Evolutionary conservation across 2,329 filamentous ascomycete species (phyloP), one percentile per base, ranked within the genome.

Genomic region (Graphilbum fragrans): DNA sequence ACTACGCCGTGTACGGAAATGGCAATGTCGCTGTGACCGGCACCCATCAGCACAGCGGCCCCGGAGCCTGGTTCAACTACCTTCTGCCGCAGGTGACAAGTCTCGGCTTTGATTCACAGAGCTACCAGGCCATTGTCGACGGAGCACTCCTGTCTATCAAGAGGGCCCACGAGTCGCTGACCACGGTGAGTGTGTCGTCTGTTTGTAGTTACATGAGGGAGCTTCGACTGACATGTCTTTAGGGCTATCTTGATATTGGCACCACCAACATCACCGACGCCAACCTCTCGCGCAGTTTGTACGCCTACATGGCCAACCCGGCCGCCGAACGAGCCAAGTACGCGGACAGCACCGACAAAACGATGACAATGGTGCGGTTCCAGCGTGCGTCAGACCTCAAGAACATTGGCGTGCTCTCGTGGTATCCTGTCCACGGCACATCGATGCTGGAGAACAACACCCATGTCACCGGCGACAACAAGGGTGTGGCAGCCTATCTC

Each of bases 31-130:
- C 90, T 27, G 74, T 96, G 19, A 94, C 86, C 0, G 90, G 88
- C 41, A 96, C 90, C 0, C 90, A 96, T 59, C 92, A 85, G 21
- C 90, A 96, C 62, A 81, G 87, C 20, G 90, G 88, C 0, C 88
- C 90, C 0, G 90, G 84, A 2, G 90, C 83, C 6, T 96, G 87
- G 86, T 69, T 93, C 57, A 96, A 96, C 61, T 96, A 95, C 56
- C 71, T 96, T 10, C 69, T 95, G 6, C 90, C 88, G 8, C 88
- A 95, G 56, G 82, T 96, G 49, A 92, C 90, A 0, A 88, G 80
- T 53, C 72, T 82, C 44, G 90, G 90, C 0, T 95, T 94, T 52
- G 74, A 86, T 59, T 77, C 79, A 53, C 84, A 93, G 58, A 93
- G 85, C 53, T 94, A 94, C 55, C 72, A 80, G 48, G 87, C 90